Evolutionary conservation across 495 filamentous ascomycete genomes (phyloP).

Genomic region (Poronia punctata): DNA sequence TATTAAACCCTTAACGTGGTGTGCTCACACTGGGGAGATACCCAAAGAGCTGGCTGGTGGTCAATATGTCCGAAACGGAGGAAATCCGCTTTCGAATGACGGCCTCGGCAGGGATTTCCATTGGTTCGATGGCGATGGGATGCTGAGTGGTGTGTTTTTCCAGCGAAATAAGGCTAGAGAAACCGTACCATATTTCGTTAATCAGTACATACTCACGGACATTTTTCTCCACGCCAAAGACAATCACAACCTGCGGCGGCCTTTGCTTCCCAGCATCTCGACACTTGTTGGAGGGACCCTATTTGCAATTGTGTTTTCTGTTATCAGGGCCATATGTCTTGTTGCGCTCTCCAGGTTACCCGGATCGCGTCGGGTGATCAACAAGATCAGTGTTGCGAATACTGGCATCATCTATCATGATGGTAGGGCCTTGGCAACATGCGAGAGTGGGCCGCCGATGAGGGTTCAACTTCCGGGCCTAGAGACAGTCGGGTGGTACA

Average conservation of each 20-base stretch:
- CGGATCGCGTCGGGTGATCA: constrained; percentile 46
- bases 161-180: constrained; percentile 20
- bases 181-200: constrained; percentile 53
- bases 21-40: constrained; percentile 45
- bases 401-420: constrained; percentile 58
- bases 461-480: constrained; percentile 51
- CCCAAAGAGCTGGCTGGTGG: constrained; percentile 54
- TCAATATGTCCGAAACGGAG: constrained; percentile 63
- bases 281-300: constrained; percentile 50
- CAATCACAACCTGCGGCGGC: constrained; percentile 34
- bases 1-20: constrained; percentile 42
- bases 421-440: constrained; percentile 56
- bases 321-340: constrained; percentile 46
- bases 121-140: constrained; percentile 68
- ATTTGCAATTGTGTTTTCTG: constrained; percentile 32
- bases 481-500: constrained; percentile 61
- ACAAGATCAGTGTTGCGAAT: constrained; percentile 59
- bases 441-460: constrained; percentile 61
- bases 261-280: constrained; percentile 55
- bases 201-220: constrained; percentile 59
- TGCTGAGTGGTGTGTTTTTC: constrained; percentile 60
- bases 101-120: constrained; percentile 49
- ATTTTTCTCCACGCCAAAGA: constrained; percentile 45
- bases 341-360: constrained; percentile 47
- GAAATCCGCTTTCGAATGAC: constrained; percentile 57